Evolutionary conservation across 2,329 filamentous ascomycete genomes (phyloP).

Genomic region (Stagonosporopsis chrysanthemi): DNA sequence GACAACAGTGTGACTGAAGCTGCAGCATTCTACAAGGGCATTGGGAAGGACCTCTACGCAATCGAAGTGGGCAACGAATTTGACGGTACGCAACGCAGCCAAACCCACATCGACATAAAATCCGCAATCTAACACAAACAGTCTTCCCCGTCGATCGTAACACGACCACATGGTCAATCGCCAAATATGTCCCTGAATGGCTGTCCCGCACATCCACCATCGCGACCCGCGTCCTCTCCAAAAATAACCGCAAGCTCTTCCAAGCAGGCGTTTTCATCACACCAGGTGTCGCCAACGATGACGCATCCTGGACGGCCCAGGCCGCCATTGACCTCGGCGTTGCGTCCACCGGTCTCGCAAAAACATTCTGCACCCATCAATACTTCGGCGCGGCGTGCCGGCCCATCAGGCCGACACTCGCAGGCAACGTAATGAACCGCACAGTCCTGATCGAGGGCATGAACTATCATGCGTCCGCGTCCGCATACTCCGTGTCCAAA

Average conservation of each 20-base stretch:
- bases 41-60: slow-evolving; percentile 23
- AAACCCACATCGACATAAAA: not conserved
- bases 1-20: slow-evolving; percentile 21
- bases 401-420: slow-evolving; percentile 56
- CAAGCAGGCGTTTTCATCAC: slow-evolving; percentile 26
- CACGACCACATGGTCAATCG: slow-evolving; percentile 22
- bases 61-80: slow-evolving; percentile 35
- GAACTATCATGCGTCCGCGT: slow-evolving; percentile 56
- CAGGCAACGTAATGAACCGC: slow-evolving; percentile 71
- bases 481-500: slow-evolving; percentile 49
- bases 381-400: slow-evolving; percentile 27
- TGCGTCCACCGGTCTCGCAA: slow-evolving; percentile 14
- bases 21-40: slow-evolving; percentile 19
- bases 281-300: slow-evolving; percentile 19
- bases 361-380: slow-evolving; percentile 29
- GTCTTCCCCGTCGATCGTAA: slow-evolving; percentile 27
- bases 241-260: slow-evolving; percentile 17
- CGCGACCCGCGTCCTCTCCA: slow-evolving; percentile 5
- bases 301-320: slow-evolving; percentile 22
- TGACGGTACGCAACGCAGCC: slow-evolving; percentile 18
- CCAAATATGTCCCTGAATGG: slow-evolving; percentile 25
- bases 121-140: not conserved
- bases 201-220: slow-evolving; percentile 21
- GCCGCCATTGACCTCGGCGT: slow-evolving; percentile 26
- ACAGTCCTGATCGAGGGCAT: slow-evolving; percentile 60